Evolutionary conservation across 1,284 basidiomycete genomes (phyloP), one percentile per base, ranked within the genome.

Genomic region (Inonotus obliquus): DNA sequence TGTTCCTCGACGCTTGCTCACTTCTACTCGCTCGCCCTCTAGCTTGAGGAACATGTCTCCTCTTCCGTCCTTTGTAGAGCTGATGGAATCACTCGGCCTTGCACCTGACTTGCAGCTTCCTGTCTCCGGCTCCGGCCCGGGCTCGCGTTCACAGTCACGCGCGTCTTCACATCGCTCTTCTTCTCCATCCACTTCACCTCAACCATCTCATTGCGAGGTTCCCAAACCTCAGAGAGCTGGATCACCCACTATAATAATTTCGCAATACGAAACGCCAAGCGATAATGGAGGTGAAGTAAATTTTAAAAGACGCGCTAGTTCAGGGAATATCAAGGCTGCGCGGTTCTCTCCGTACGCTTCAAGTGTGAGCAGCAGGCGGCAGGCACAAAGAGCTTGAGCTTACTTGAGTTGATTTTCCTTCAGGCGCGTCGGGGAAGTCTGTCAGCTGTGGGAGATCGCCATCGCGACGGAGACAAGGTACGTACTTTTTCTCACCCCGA

Each of bases 1-100:
- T 25, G 51, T 48, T 66, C 65, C 70, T 71, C 73, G 71, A 45
- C 57, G 71, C 69, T 64, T 72, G 70, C 32, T 17, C 25, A 29
- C 27, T 35, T 52, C 51, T 25, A 7, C 23, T 25, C 7, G 23
- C 48, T 7, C 21, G 19, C 14, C 58, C 65, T 67, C 54, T 60
- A 32, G 41, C 54, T 59, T 55, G 48, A 52, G 35, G 49, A 49
- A 23, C 19, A 60, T 56, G 47, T 44, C 41, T 17, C 57, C 68
- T 41, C 85, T 92, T 69, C 89, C 89, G 70, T 91, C 89, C 63
- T 92, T 92, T 72, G 84, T 90, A 63, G 84, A 91, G 75, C 86
- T 92, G 72, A 90, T 92, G 88, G 82, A 83, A 65, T 83, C 89
- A 65, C 79, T 92, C 67, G 90, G 87, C 65, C 79, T 73, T 67